Base-by-base conservation (phyloP, 2,329 filamentous ascomycete species). In the Graphilbum ipis-grandicollis region DNA sequence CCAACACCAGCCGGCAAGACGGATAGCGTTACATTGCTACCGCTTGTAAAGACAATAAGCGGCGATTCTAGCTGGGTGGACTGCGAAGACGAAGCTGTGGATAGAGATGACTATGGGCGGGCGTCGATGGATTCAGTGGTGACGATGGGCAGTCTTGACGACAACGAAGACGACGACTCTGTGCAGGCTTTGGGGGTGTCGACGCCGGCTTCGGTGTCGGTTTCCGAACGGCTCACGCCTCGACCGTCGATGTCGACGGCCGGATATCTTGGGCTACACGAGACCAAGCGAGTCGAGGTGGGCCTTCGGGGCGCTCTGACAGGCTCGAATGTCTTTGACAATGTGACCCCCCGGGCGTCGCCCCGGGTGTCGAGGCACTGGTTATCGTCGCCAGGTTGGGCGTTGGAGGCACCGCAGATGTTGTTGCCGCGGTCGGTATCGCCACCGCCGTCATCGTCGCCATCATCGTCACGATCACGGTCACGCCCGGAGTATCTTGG, bases 251-350 rank as follows among this genome's bases (percentile, higher is more conserved):
- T 49, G n/a, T 46, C 50, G 4, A 52, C 52, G 1, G 47, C 52
- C 2, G 51, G 53, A 19, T 46, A 47, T 35, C 42, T 56, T 2
- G 52, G 52, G 15, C 39, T 56, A 13, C 43, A 47, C 38, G 50
- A 52, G 41, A 42, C 42, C 7, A 44, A 42, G 9, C 42, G 46
- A n/a, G 41, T 45, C 8, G 46, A 47, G 12, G 36, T 52, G 21
- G 50, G 49, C 1, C 41, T 56, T 18, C 49, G 50, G 13, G 46
- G 48, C 12, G 51, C 52, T 3, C 42, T 55, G 30, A 49, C 47
- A 1, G 48, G 49, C 3, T 41, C 46, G 14, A 46, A 46, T 2
- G 45, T 47, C 1, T 48, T 48, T 33, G 46, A 43, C 37, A 34
- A 37, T 18, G 26, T 40, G 10, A 31, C 14, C 14, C 15, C 19